Evolutionary conservation across 2,329 filamentous ascomycete species (phyloP), one percentile per base, ranked within the genome.

Genomic region (Truncatella angustata): DNA sequence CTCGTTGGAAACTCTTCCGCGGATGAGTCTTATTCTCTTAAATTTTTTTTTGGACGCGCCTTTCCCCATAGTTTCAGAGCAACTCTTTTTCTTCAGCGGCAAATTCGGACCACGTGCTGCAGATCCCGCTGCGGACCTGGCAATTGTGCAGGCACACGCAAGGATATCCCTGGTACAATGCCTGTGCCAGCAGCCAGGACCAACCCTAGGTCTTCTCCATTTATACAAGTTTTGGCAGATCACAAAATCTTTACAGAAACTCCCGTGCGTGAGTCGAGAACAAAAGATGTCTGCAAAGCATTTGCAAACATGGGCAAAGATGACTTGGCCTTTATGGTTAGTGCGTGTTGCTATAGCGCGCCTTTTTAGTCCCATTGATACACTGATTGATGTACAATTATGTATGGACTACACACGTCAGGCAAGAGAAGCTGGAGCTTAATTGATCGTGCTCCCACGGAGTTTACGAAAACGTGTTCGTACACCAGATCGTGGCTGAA

Each of bases 401-500:
- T 47, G 44, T 10, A 24, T 47, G 4, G 28, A 21, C 3, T 47
- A 47, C 11, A 47, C 35, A 18, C 44, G 16, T 34, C 26, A 34
- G 28, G 44, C 44, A 9, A 47, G 35, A 5, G 11, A 32, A 5
- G 2, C 28, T 11, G 44, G 44, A 1, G 44, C 44, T 5, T 9
- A 47, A 18, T n/a, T 47, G 16, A 24, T 47, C 21, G 44, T 47
- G 10, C 35, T 47, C n/a, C 44, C 44, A 24, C 26, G 35, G 20
- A 47, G 40, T 44, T 26, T 32, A 14, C 14, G 28, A 32, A 32
- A 32, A 9, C 7, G 14, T 9, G 7, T 32, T 7, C 28, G 7
- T 7, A 32, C 7, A 32, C 7, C 14, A 1, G 14, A 32, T 14
- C 28, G 28, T 6, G 10, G 5, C 40, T 44, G 7, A 44, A 16